A percentile compares a stretch with the other conserved stretches of the same genome.
These are phyloP conservation scores for Tolypocladium tropicale DNA, from an alignment of 2,329 filamentous ascomycete genomes.

Conservation along the genomic window DNA sequence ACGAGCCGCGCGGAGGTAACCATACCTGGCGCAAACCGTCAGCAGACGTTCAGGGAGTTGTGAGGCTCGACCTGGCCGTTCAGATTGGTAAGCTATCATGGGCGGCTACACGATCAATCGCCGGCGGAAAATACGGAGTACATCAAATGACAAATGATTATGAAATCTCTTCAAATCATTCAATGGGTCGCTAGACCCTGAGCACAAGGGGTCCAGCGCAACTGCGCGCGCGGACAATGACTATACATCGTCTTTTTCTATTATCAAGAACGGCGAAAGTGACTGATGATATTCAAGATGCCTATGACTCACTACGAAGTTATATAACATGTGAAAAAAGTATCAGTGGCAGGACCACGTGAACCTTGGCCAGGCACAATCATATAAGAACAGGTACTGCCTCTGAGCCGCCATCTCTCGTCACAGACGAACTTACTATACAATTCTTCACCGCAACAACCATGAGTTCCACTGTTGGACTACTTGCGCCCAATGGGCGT, in stretches of 20 bases:
- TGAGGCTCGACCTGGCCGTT: background rate
- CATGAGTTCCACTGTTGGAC: background rate
- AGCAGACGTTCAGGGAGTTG: too few relatives aligned
- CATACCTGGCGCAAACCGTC: too few relatives aligned
- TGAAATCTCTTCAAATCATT: background rate
- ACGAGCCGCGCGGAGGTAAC: background rate
- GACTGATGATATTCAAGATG: too few relatives aligned
- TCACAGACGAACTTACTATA: background rate
- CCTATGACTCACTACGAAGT: too few relatives aligned
- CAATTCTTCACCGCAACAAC: background rate
- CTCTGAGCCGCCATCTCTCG: background rate
- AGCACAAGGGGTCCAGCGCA: background rate
- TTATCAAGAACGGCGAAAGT: too few relatives aligned
- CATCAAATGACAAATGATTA: background rate
- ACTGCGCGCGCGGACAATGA: too few relatives aligned
- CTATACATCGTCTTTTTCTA: too few relatives aligned
- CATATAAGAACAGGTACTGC: too few relatives aligned
- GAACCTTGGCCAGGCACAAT: too few relatives aligned
- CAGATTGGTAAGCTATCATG: background rate
- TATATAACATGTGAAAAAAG: too few relatives aligned
- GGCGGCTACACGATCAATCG: too few relatives aligned
- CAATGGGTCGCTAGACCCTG: background rate
- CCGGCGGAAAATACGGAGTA: background rate
- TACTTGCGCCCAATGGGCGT: background rate
- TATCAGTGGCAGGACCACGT: too few relatives aligned